Conservation (phyloP, 257 asterid genomes). For the Knoxia roxburghii region DNA sequence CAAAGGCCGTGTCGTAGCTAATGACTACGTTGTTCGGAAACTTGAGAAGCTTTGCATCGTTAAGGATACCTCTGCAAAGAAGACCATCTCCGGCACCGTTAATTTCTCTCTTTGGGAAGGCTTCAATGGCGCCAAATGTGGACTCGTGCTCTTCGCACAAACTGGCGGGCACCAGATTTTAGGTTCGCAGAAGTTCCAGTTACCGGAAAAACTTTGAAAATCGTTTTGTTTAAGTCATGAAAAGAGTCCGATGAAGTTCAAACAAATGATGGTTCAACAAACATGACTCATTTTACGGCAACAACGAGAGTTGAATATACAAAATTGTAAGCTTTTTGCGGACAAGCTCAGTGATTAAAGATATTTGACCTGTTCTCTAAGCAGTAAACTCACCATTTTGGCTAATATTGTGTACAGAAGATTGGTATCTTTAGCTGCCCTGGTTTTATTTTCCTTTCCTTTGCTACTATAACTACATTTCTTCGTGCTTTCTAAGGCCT, state of each 20-base stretch:
- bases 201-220: conserved; percentile 45
- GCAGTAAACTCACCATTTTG: conserved; percentile 8
- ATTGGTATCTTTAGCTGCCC: conserved; percentile 4
- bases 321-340: background rate
- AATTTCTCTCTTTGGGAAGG: conserved; percentile 68
- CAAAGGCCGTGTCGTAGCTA: conserved; percentile 56
- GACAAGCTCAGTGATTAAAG: background rate
- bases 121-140: conserved; percentile 61
- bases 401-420: conserved; percentile 4
- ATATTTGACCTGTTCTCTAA: background rate
- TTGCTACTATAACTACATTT: background rate
- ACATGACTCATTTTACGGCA: no score
- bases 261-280: no score
- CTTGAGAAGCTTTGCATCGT: conserved; percentile 67
- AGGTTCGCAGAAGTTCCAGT: conserved; percentile 68
- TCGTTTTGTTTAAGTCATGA: background rate
- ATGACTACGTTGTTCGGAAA: conserved; percentile 70
- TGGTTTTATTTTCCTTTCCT: background rate
- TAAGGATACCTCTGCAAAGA: conserved; percentile 56
- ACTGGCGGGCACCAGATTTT: conserved; percentile 48
- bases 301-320: no score
- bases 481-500: background rate
- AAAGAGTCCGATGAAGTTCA: no score
- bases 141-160: conserved; percentile 51
- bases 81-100: conserved; percentile 41